A percentile compares a stretch with the other conserved stretches of the same genome.
Conservation (phyloP, 148 eudicot species). For the Arbutus unedo region DNA sequence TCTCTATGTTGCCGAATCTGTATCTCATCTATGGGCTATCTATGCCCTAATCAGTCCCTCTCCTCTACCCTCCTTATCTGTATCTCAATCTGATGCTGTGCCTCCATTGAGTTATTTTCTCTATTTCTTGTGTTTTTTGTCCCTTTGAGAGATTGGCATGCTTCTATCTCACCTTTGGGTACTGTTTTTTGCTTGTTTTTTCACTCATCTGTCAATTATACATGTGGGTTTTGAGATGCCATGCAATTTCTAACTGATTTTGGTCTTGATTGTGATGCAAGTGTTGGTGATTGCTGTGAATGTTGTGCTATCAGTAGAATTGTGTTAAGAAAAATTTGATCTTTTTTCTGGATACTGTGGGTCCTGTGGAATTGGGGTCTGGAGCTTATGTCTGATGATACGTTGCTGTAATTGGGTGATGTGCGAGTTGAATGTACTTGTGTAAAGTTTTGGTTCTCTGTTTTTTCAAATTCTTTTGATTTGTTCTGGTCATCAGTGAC, state of each 20-base stretch:
- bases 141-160: conserved; percentile 23
- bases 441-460: neutral
- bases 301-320: conserved; percentile 9
- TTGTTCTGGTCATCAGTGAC: neutral
- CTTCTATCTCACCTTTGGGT: conserved; percentile 6
- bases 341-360: neutral
- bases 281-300: conserved; percentile 6
- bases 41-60: conserved; percentile 35
- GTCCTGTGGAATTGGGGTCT: neutral
- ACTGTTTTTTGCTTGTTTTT: conserved; percentile 4
- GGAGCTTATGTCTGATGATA: neutral
- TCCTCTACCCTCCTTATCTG: neutral
- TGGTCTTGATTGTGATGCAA: conserved; percentile 3
- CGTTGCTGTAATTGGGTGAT: conserved; percentile 15
- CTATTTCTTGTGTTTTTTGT: conserved; percentile 20
- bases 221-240: conserved; percentile 2
- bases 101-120: neutral
- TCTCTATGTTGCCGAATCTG: conserved; percentile 18
- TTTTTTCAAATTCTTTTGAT: neutral
- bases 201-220: neutral
- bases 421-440: conserved; percentile 7
- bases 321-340: neutral
- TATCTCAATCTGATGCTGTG: neutral
- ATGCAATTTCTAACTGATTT: conserved; percentile 18
- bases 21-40: conserved; percentile 21